phyloP scores from a whole-genome alignment of 108 stramenopile genomes.

The Cyclotella choctawhatcheeana region DNA sequence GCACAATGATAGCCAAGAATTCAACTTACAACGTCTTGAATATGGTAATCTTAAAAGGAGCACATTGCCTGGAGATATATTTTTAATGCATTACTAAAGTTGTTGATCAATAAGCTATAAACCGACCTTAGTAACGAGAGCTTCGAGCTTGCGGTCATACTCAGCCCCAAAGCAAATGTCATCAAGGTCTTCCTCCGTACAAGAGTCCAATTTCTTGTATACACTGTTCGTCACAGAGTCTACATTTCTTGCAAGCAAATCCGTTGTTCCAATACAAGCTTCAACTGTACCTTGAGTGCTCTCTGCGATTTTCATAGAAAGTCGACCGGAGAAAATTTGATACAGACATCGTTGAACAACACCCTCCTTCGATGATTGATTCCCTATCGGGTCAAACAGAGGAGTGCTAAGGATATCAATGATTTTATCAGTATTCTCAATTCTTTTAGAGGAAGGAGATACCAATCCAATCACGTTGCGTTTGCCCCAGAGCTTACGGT shows the following conservation, averaged over 20 bases:
- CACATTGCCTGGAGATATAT: too few species aligned
- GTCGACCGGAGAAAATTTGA: conserved; percentile 34
- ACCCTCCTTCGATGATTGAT: conserved; percentile 41
- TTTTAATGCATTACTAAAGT: too few species aligned
- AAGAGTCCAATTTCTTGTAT: conserved; percentile 1
- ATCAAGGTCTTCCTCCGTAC: conserved; percentile 7
- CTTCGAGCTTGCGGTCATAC: conserved; percentile 20
- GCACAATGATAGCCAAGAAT: too few species aligned
- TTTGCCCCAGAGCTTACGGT: conserved; percentile 33
- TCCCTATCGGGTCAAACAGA: conserved; percentile 35
- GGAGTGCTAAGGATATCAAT: conserved; percentile 31
- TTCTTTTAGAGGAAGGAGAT: conserved; percentile 7
- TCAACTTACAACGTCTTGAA: too few species aligned
- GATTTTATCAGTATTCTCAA: conserved; percentile 32
- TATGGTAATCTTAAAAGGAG: too few species aligned
- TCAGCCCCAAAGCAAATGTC: neutral
- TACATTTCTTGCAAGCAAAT: conserved; percentile 37
- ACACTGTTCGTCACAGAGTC: conserved; percentile 27
- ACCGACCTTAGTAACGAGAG: conserved; percentile 9
- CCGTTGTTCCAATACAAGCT: conserved; percentile 34
- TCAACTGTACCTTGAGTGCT: conserved; percentile 39
- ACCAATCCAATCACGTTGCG: conserved; percentile 35
- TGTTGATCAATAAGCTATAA: neutral
- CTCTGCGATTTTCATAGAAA: conserved; percentile 27
- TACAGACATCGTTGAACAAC: conserved; percentile 40